Evolutionary conservation across 495 filamentous ascomycete genomes (phyloP), one percentile per base, ranked within the genome.

Genomic region (Daldinia decipiens): DNA sequence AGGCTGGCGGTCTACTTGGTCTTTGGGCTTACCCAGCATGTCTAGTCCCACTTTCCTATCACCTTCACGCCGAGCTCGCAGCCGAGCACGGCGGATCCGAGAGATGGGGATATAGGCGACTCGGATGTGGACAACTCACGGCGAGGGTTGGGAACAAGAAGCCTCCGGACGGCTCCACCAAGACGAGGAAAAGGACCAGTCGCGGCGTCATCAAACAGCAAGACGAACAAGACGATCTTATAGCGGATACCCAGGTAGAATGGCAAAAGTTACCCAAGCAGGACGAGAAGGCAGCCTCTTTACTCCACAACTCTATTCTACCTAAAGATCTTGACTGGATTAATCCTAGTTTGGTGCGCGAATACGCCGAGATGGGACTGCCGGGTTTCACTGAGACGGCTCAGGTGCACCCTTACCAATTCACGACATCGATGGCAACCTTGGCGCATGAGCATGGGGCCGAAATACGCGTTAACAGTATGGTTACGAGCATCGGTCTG

Each of bases 371-470:
- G 73, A 97, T 98, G 93, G 93, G 93, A 7, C 82, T 84, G 4
- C 90, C 91, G 0, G 87, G 86, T 4, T 74, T 71, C 13, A 82
- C 81, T 55, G 86, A 86, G 63, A 98, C 95, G 1, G 93, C 95
- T 2, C 95, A 98, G 77, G 95, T 98, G 5, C 95, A 98, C 78
- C 95, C 95, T 1, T 93, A 92, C 74, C 88, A 92, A 24, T 98
- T 99, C 72, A 99, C 95, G 3, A 97, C 88, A 0, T 85, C 91
- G 3, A 95, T 99, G 77, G 92, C 93, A 11, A 85, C 87, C 39
- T 84, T 99, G 17, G 93, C 95, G 8, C 83, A 86, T 65, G 88
- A 93, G 62, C 87, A 85, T 65, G 95, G 95, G 8, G 90, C 87
- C 26, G 86, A 90, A 50, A 87, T 98, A 59, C 82, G 89, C 26